phyloP scores from a whole-genome alignment of 2,329 filamentous ascomycete species.

The Xylariales sp. region DNA sequence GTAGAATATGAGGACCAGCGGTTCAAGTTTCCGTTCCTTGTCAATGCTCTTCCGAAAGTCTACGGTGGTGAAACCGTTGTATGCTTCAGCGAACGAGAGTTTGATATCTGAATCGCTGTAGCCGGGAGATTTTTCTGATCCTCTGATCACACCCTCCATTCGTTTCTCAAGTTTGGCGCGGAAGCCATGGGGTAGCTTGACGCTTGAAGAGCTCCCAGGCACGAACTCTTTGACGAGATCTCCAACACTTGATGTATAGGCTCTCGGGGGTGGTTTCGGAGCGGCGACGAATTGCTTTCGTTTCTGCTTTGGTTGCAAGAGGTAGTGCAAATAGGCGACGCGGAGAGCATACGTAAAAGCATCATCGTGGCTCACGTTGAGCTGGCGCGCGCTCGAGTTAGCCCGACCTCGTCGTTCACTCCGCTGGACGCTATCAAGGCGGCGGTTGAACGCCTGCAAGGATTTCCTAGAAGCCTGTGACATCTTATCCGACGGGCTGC shows the following conservation, averaged over 20 bases:
- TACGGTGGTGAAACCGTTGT: conserved; percentile 86
- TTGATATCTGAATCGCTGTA: conserved; percentile 90
- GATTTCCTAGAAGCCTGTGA: conserved; percentile 47
- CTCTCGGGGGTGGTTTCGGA: conserved; percentile 55
- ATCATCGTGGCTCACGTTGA: conserved; percentile 63
- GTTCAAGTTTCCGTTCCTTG: conserved; percentile 89
- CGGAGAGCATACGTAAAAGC: conserved; percentile 89
- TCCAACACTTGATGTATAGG: conserved; percentile 69
- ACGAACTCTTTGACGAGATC: conserved; percentile 87
- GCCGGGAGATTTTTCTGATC: conserved; percentile 78
- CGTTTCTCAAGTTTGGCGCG: conserved; percentile 58
- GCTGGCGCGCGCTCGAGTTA: conserved; percentile 40
- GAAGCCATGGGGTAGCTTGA: conserved; percentile 56
- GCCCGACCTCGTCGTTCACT: conserved; percentile 37
- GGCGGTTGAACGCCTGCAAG: conserved; percentile 39
- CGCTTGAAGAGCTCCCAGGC: conserved; percentile 40
- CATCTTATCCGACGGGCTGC: conserved; percentile 31
- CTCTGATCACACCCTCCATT: conserved; percentile 74
- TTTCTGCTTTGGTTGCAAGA: conserved; percentile 85
- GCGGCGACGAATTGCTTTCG: conserved; percentile 78
- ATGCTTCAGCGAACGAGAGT: conserved; percentile 88
- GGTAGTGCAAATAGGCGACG: conserved; percentile 85
- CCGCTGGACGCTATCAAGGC: conserved; percentile 39
- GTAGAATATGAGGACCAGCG: conserved; percentile 92
- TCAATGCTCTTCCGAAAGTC: conserved; percentile 88